Percentiles rank a stretch among this genome's conserved stretches.
phyloP scores from a whole-genome alignment of 2,329 filamentous ascomycete species.

The Byssochlamys sp. region DNA sequence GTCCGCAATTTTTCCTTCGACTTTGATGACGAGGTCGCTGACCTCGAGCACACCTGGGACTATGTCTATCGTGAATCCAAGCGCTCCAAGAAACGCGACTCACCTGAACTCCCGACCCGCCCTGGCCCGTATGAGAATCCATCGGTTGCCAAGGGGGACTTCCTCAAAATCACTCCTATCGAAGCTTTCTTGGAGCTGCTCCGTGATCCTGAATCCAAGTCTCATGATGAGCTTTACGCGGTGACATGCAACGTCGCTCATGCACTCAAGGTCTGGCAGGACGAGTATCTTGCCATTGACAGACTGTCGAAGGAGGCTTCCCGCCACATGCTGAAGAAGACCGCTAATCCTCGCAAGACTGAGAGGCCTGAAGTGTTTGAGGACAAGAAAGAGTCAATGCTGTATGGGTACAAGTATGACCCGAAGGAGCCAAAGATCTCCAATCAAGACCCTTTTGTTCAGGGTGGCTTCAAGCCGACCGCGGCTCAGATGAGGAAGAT shows the following conservation, averaged over 20 bases:
- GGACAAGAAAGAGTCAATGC: constrained; percentile 51
- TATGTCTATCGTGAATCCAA: constrained; percentile 23
- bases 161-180: constrained; percentile 26
- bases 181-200: constrained; percentile 29
- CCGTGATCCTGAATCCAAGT: constrained; percentile 30
- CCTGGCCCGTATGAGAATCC: constrained; percentile 27
- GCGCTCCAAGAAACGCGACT: constrained; percentile 19
- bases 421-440: constrained; percentile 37
- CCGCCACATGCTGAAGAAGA: constrained; percentile 42
- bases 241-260: constrained; percentile 46
- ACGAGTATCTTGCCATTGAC: constrained; percentile 47
- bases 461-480: constrained; percentile 40
- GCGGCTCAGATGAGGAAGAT: constrained; percentile 33
- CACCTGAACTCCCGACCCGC: constrained; percentile 13
- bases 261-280: constrained; percentile 47
- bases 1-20: constrained; percentile 22
- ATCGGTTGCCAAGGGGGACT: constrained; percentile 23
- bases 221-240: constrained; percentile 45
- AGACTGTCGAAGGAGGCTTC: constrained; percentile 40
- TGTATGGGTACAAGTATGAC: constrained; percentile 53
- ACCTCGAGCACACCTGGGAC: constrained; percentile 25
- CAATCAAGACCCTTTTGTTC: constrained; percentile 49
- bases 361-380: constrained; percentile 44
- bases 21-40: constrained; percentile 23
- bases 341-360: constrained; percentile 42